Evolutionary conservation across 2,329 filamentous ascomycete genomes (phyloP), one percentile per base, ranked within the genome.

Genomic region (Colletotrichum sp.): DNA sequence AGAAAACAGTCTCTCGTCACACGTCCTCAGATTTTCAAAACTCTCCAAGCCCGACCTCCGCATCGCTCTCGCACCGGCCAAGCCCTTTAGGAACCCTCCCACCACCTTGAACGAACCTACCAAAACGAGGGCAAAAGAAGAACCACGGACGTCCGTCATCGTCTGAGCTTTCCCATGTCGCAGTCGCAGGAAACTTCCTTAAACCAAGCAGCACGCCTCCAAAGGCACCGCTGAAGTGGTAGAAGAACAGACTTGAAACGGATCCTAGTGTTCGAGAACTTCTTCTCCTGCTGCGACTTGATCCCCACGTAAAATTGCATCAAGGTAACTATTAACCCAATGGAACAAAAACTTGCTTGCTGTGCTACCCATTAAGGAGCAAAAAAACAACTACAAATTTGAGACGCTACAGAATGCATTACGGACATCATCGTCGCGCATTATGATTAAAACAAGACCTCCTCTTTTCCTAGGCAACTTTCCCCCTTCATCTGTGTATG

Each of bases 121-220:
- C 44, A 21, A 49, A 49, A 49, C 44, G 44, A 49, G n/a, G 44
- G 44, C 34, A 16, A 36, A 36, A 18, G 4, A 10, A 18, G 9
- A 65, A 57, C 68, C 68, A 71, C 68, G 68, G 64, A 65, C 64
- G 64, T 76, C 74, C 70, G 70, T 76, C 64, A 32, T 26, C 49
- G 36, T 30, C 64, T 49, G 63, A 68, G 73, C 69, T 63, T n/a
- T n/a, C 24, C 57, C 21, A 15, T 28, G 71, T 63, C 59, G 57
- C 57, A 70, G 36, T 30, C 55, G 36, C 9, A 73, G 9, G 4
- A 26, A 10, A 24, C 21, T 68, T 72, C 32, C 69, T 24, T 8
- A 39, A n/a, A 12, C 18, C 18, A 49, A 49, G 6, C 3, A 49
- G 39, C 16, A n/a, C 39, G 39, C 8, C 39, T n/a, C 8, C 39